Evolutionary conservation across 2,329 filamentous ascomycete genomes (phyloP), one percentile per base, ranked within the genome.

Genomic region (Colletotrichum sp.): DNA sequence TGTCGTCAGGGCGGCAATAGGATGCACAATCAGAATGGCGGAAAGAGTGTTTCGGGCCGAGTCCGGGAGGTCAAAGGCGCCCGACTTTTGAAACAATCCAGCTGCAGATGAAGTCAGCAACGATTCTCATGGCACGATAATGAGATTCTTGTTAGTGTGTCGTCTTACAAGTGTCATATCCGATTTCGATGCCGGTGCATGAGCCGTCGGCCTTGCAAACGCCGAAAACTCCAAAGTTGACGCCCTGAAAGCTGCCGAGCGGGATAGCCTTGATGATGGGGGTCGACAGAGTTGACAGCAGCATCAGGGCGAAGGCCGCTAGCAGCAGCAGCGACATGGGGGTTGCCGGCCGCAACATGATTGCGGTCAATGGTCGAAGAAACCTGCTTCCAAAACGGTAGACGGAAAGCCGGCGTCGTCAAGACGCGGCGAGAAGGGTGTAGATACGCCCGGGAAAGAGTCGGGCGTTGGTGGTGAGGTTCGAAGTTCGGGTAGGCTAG

Each of bases 201-300:
- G 85, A 82, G 77, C 83, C 83, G 76, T 88, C 84, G 52, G 86
- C 88, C 78, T 92, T 89, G 85, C 97, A 99, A 81, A 92, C 98
- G 30, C 97, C 97, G 87, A 99, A 96, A 65, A 99, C 96, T 65
- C 97, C 97, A 88, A 98, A 98, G 79, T 93, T 93, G 80, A 95
- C 92, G 80, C 93, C 93, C 57, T 93, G 87, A 82, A 93, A 96
- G 68, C 92, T 93, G 49, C 95, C 96, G 57, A 99, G 89, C 12
- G 96, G 95, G 63, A 99, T 98, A 30, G 89, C 90, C 82, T 94
- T 93, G 83, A 99, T 94, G 79, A 99, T 92, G 21, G 97, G 97
- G 0, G 95, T 96, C 2, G 96, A 98, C n/a, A 99, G 87, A 52
- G 96, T 95, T 63, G 96, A 95, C 52, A 99, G 89, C 63, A 99